Conservation (phyloP, 169 alveolate species). For the Cryptosporidium xiaoi region DNA sequence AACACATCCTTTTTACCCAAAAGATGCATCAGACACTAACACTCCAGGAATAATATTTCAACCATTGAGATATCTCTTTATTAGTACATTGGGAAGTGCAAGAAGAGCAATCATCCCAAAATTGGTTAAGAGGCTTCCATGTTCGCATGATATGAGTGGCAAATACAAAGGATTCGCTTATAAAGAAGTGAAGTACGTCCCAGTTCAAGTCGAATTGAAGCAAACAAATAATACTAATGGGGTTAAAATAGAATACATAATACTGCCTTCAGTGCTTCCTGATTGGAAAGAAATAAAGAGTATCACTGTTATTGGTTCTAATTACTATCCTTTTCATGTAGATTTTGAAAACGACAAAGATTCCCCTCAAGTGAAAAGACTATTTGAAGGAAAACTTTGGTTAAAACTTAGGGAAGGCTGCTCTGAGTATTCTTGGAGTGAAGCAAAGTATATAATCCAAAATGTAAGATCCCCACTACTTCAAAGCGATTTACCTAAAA, state of each 20-base stretch:
- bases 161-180: slow-evolving; percentile 4
- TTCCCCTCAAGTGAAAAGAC: background rate
- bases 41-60: slow-evolving; percentile 73
- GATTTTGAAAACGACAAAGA: slow-evolving; percentile 16
- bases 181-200: slow-evolving; percentile 21
- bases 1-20: slow-evolving; percentile 62
- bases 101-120: slow-evolving; percentile 40
- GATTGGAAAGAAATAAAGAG: slow-evolving; percentile 34
- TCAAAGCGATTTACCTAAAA: slow-evolving; percentile 1
- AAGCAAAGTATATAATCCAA: slow-evolving; percentile 50
- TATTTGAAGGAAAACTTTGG: slow-evolving; percentile 28
- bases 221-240: background rate
- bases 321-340: slow-evolving; percentile 20
- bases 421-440: slow-evolving; percentile 43
- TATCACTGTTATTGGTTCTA: slow-evolving; percentile 25
- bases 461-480: background rate
- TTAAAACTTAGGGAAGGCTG: slow-evolving; percentile 21
- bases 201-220: slow-evolving; percentile 22
- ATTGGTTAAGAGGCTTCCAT: background rate
- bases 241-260: slow-evolving; percentile 2
- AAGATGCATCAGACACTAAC: slow-evolving; percentile 49
- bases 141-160: background rate
- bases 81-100: slow-evolving; percentile 5
- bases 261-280: slow-evolving; percentile 54
- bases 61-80: slow-evolving; percentile 56